Percentiles rank a stretch among this genome's conserved stretches.
Evolutionary conservation across 2,329 filamentous ascomycete genomes (phyloP).

Genomic region (Alternaria novae-zelandiae): DNA sequence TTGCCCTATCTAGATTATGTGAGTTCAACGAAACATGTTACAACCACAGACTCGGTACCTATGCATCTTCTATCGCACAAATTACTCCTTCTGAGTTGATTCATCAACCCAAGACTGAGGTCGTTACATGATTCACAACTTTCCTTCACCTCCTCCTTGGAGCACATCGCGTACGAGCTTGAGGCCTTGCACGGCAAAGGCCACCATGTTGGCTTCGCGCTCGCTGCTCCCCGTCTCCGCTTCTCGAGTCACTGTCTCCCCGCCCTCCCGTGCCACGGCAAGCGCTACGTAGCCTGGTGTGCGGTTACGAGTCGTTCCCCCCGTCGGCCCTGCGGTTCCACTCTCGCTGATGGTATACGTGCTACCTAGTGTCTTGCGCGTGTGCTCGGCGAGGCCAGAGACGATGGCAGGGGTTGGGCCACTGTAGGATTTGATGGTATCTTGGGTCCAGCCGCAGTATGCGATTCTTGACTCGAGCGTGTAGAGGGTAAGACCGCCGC

Average conservation of each 20-base stretch:
- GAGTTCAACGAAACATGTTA: background rate
- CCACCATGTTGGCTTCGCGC: conserved; percentile 67
- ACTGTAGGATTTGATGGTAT: conserved; percentile 59
- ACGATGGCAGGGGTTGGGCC: conserved; percentile 67
- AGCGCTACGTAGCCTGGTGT: conserved; percentile 69
- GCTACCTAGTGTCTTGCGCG: conserved; percentile 60
- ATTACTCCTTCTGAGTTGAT: background rate
- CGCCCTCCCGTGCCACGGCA: conserved; percentile 63
- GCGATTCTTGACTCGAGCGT: conserved; percentile 64
- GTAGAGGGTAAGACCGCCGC: conserved; percentile 68
- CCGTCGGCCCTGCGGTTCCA: conserved; percentile 69
- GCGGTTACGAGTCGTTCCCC: conserved; percentile 61
- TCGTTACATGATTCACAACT: conserved; percentile 35
- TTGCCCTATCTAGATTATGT: background rate
- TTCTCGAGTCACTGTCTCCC: conserved; percentile 61
- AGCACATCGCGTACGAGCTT: conserved; percentile 64
- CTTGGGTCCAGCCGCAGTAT: conserved; percentile 67
- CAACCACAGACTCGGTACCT: background rate
- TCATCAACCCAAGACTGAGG: background rate
- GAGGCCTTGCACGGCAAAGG: conserved; percentile 65
- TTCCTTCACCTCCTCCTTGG: conserved; percentile 47
- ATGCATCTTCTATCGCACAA: background rate
- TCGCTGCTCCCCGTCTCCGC: conserved; percentile 62
- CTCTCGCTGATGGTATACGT: conserved; percentile 67
- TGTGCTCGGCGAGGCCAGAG: conserved; percentile 61